Conservation (phyloP, 2,329 filamentous ascomycete species). For the Chaetomiaceae sp. region DNA sequence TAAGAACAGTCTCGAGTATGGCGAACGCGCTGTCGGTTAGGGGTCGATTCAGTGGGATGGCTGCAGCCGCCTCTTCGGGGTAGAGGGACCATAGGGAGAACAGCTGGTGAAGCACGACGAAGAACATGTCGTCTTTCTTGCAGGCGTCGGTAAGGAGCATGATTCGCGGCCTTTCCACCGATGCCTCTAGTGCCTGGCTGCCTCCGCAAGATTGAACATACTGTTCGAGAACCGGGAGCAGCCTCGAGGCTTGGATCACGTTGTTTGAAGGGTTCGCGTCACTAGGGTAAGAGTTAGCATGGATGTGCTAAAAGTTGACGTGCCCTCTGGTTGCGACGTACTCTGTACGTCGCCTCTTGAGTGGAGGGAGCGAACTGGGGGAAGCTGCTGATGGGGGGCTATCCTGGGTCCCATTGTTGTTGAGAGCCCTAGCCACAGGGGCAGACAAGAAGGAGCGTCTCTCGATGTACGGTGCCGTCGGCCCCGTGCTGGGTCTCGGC, state of each 20-base stretch:
- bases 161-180: slow-evolving; percentile 45
- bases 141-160: slow-evolving; percentile 56
- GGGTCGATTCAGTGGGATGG: slow-evolving; percentile 31
- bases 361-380: not conserved
- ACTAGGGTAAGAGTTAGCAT: too few relatives aligned
- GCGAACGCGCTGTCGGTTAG: slow-evolving; percentile 33
- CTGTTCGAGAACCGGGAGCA: slow-evolving; percentile 9
- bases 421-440: not conserved
- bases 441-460: not conserved
- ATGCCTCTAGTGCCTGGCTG: slow-evolving; percentile 23
- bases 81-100: slow-evolving; percentile 53
- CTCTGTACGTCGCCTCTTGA: slow-evolving; percentile 23
- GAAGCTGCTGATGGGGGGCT: not conserved
- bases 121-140: slow-evolving; percentile 52
- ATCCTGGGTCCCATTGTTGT: not conserved
- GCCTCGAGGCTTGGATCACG: too few relatives aligned
- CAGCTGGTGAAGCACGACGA: slow-evolving; percentile 60
- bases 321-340: slow-evolving; percentile 4
- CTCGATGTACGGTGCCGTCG: not conserved
- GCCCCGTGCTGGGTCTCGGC: not conserved
- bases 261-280: too few relatives aligned
- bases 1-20: slow-evolving; percentile 35
- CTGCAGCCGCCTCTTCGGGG: slow-evolving; percentile 32
- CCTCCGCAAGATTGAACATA: slow-evolving; percentile 16
- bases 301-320: too few relatives aligned